A percentile compares a stretch with the other conserved stretches of the same genome.
phyloP scores from a whole-genome alignment of 805 yeast species.

The Ogataea ramenticola region DNA sequence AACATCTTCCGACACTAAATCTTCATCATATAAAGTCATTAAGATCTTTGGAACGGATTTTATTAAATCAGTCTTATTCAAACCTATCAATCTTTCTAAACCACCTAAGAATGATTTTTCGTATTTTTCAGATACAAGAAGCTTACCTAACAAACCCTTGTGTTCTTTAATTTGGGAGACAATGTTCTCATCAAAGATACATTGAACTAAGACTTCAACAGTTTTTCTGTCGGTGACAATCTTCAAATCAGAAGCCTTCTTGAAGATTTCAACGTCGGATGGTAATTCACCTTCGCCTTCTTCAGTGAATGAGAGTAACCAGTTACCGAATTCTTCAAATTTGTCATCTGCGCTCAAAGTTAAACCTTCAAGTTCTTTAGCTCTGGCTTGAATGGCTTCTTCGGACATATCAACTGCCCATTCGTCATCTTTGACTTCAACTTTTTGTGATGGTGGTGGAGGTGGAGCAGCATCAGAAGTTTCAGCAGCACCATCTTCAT shows the following conservation, averaged over 20 bases:
- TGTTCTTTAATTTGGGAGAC: conserved; percentile 67
- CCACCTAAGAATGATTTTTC: conserved; percentile 95
- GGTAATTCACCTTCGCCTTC: conserved; percentile 54
- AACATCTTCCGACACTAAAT: conserved; percentile 77
- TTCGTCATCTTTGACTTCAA: conserved; percentile 78
- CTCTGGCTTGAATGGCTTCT: conserved; percentile 92
- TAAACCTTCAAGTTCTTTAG: conserved; percentile 72
- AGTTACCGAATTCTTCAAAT: conserved; percentile 79
- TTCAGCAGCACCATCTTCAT: conserved; percentile 27
- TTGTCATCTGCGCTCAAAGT: conserved; percentile 36
- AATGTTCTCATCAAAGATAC: conserved; percentile 73
- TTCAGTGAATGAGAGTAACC: conserved; percentile 51
- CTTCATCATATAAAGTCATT: conserved; percentile 74
- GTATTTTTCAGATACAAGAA: conserved; percentile 57
- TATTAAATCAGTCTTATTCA: conserved; percentile 64
- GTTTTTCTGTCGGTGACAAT: conserved; percentile 67
- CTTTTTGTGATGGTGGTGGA: conserved; percentile 63
- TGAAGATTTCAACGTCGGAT: conserved; percentile 84
- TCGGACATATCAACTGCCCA: conserved; percentile 98
- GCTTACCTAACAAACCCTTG: conserved; percentile 74
- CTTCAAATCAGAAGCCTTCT: conserved; percentile 76
- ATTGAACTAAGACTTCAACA: conserved; percentile 88
- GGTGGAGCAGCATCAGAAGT: conserved; percentile 50
- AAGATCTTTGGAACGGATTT: conserved; percentile 74
- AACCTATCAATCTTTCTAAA: conserved; percentile 85